Evolutionary conservation across 1,284 basidiomycete species (phyloP).

Genomic region (Marasmius tenuissimus): DNA sequence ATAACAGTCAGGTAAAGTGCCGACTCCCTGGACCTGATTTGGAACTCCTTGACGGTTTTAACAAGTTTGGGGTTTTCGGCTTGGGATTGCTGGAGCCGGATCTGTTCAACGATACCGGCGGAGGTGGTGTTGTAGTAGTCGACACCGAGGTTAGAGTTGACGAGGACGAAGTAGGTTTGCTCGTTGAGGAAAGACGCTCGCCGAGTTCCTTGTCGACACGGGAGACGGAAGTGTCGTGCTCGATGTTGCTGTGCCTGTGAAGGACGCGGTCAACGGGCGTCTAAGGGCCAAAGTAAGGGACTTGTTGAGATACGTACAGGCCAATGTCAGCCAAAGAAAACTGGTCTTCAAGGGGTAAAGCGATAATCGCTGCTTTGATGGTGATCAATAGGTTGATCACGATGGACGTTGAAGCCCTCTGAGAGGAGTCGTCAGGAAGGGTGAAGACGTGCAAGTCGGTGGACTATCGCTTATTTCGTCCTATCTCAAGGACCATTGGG

Average conservation of each 20-base stretch:
- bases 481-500: background rate
- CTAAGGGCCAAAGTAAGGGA: background rate
- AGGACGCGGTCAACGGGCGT: background rate
- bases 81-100: slow-evolving; percentile 16
- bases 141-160: slow-evolving; percentile 21
- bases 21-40: slow-evolving; percentile 15
- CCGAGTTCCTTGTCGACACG: slow-evolving; percentile 18
- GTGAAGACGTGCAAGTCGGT: background rate
- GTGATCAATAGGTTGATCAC: slow-evolving; percentile 1
- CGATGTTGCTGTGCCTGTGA: slow-evolving; percentile 17
- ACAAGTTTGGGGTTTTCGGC: slow-evolving; percentile 17
- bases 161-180: slow-evolving; percentile 17
- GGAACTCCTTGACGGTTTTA: slow-evolving; percentile 20
- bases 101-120: slow-evolving; percentile 17
- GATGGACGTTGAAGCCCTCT: slow-evolving; percentile 8
- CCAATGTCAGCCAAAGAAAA: slow-evolving; percentile 7
- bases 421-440: background rate
- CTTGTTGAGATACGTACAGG: slow-evolving; percentile 1
- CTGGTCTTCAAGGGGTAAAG: background rate
- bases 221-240: slow-evolving; percentile 7
- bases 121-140: slow-evolving; percentile 21
- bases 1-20: slow-evolving; percentile 16
- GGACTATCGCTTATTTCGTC: background rate
- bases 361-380: background rate
- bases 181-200: slow-evolving; percentile 20